Base-by-base conservation (phyloP, 2,329 filamentous ascomycete species). In the Arachnomyces sp. region DNA sequence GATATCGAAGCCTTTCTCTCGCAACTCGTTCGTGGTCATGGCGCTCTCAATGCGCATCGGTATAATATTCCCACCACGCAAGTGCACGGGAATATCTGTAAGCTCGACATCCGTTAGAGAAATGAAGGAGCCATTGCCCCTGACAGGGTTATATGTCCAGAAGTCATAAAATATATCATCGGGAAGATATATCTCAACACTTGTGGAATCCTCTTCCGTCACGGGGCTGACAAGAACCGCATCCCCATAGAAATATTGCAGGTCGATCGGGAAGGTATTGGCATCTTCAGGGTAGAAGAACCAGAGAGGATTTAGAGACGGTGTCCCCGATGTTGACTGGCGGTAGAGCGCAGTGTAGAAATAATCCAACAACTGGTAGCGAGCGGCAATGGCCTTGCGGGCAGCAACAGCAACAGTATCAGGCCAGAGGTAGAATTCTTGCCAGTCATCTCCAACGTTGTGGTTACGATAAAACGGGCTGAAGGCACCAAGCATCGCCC, bases 361-460 rank as follows among this genome's bases (percentile, higher is more conserved):
- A 63, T 89, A 89, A 53, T 88, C 84, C 8, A 89, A 68, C 13
- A 89, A 68, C 25, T 75, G 72, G 64, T 89, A 89, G n/a, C 84
- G 74, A 35, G 79, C 78, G 18, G 73, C 73, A 50, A 89, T 86
- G 13, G 79, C 81, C 43, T 76, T 80, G 40, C 72, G 73, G 0
- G 82, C 82, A 0, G 81, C 79, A 7, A 71, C 63, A 0, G 81
- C 68, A 4, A 84, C 81, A 1, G 67, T 61, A 0, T 69, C 63
- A n/a, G 31, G 31, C 33, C 33, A 35, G 12, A 35, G 33, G 12
- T 35, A 35, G 20, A 9, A 35, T 17, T 35, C 33, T 17, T 35
- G 33, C 12, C 8, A 7, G 16, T 7, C 53, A 53, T 5, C 41
- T n/a, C 40, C 36, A 11, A 47, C 47, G 11, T 50, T 51, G 28